These are phyloP conservation scores for Nicotiana tabacum DNA, from an alignment of 257 asterid species.

Conservation along the genomic window DNA sequence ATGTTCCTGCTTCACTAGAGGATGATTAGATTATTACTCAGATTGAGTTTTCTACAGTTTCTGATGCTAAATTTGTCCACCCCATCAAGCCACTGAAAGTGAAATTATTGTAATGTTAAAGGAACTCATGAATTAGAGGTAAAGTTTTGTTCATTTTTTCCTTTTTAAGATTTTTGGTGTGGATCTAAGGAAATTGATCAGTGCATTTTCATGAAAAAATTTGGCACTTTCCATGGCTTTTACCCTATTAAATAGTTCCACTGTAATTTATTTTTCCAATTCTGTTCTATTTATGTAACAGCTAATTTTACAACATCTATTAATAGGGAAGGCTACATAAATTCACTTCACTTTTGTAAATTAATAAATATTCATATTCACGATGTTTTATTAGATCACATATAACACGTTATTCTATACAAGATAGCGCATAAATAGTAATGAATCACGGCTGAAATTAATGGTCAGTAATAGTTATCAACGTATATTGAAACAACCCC, in stretches of 20 bases:
- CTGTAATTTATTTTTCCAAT: neutral
- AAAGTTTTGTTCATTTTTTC: neutral
- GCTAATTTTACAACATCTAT: neutral
- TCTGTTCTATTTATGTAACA: neutral
- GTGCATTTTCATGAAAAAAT: neutral
- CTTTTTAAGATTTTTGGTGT: neutral
- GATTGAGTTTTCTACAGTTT: conserved; percentile 48
- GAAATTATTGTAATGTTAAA: neutral
- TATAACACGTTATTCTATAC: too few species aligned
- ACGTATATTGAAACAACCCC: too few species aligned
- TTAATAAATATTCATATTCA: too few species aligned
- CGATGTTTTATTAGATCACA: too few species aligned
- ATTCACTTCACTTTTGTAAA: too few species aligned
- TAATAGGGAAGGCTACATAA: too few species aligned
- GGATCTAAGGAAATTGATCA: neutral
- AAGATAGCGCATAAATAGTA: too few species aligned
- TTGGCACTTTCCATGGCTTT: too few species aligned
- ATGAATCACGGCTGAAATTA: too few species aligned
- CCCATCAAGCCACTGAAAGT: neutral
- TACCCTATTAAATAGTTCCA: too few species aligned
- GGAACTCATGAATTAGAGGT: neutral
- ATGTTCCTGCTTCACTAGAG: too few species aligned
- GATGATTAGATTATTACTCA: conserved; percentile 24
- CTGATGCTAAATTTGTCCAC: conserved; percentile 33
- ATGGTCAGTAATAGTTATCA: too few species aligned